phyloP scores from a whole-genome alignment of 495 filamentous ascomycete species.

The Penicillium coffeae region DNA sequence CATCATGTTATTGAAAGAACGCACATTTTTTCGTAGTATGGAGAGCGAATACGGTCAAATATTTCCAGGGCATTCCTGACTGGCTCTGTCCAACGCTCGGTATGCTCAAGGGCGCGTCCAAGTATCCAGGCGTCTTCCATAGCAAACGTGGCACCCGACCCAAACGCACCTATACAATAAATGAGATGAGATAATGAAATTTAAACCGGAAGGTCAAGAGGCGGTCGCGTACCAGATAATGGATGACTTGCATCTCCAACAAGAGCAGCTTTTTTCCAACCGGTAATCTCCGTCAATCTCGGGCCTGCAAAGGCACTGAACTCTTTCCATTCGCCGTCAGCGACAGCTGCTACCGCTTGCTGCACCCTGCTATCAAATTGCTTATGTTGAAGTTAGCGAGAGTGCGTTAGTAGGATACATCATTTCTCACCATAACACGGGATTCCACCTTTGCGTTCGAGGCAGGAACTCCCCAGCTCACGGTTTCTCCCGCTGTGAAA shows the following conservation, averaged over 20 bases:
- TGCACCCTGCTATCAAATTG: conserved; percentile 32
- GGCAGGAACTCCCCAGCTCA: conserved; percentile 45
- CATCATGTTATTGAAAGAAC: background rate
- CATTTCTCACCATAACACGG: conserved; percentile 29
- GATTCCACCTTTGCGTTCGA: conserved; percentile 31
- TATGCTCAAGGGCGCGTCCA: conserved; percentile 36
- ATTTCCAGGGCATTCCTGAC: conserved; percentile 32
- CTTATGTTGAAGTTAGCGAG: conserved; percentile 13
- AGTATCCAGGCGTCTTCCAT: conserved; percentile 50
- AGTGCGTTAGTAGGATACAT: background rate
- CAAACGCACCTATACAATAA: conserved; percentile 32
- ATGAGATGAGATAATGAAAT: background rate
- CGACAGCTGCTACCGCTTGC: conserved; percentile 31
- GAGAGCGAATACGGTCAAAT: conserved; percentile 40
- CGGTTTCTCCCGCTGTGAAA: conserved; percentile 26
- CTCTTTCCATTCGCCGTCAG: conserved; percentile 38
- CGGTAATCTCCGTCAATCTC: conserved; percentile 32
- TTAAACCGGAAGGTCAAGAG: background rate
- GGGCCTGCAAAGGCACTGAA: conserved; percentile 41
- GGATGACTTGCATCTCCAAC: conserved; percentile 50
- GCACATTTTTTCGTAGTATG: conserved; percentile 37
- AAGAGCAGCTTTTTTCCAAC: conserved; percentile 43
- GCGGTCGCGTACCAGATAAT: conserved; percentile 29
- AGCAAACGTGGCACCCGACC: conserved; percentile 48
- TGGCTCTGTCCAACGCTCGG: conserved; percentile 10